Base-by-base conservation (phyloP, 176 grass and related monocot species). In the Neostapfia colusana region DNA sequence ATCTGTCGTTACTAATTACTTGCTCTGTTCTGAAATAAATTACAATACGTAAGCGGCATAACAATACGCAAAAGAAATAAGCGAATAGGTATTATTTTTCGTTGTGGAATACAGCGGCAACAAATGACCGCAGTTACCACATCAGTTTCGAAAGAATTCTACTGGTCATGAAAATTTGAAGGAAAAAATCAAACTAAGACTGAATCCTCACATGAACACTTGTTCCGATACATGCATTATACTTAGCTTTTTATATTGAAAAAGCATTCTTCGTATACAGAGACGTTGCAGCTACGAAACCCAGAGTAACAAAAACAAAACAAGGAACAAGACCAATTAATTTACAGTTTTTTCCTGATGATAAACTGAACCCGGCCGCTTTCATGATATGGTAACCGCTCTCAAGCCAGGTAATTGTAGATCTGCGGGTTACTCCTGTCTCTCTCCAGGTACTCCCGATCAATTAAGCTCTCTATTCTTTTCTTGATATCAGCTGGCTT, bases 381-480 rank as follows among this genome's bases (percentile, higher is more conserved):
- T n/a, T n/a, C n/a, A n/a, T n/a, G n/a, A n/a, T n/a, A n/a, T n/a
- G n/a, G n/a, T n/a, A n/a, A n/a, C n/a, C n/a, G n/a, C 67, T 77
- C 17, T 97, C 86, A 99, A 86, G 96, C 96, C 39, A 99, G 85
- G 67, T 92, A 99, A 17, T 95, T 99, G 92, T 99, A 99, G 66
- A 99, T 99, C 85, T 99, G 96, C 37, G 95, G 89, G 75, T 99
- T 99, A 79, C 81, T 99, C 78, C 91, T 88, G 63, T 99, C 96
- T 68, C 96, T 81, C 85, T 99, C 96, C 70, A 95, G 81, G 78
- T 99, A 99, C 73, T 99, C 96, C 76, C 92, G 71, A 72, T 95
- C 96, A 13, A 99, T 99, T 18, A 99, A 79, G 81, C 96, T 99
- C 75, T 99, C 92, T 89, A 99, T 99, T 77, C 96, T 92, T 92